Evolutionary conservation across 495 filamentous ascomycete genomes (phyloP).

Genomic region (Aspergillus diversus): DNA sequence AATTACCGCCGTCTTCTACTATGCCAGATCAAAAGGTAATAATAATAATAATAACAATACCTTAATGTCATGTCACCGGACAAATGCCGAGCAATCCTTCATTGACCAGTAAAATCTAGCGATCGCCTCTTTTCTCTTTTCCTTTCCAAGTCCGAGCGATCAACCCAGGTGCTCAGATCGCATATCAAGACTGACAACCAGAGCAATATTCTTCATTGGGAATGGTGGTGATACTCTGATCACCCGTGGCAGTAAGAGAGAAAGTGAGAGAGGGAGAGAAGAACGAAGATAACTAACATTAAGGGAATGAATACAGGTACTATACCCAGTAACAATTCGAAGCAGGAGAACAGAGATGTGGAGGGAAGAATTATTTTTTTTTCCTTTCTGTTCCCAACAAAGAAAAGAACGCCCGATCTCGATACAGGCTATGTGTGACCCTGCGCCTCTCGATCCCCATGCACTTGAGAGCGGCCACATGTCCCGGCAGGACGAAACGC

Average conservation of each 20-base stretch:
- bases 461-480: constrained; percentile 34
- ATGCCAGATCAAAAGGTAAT: constrained; percentile 1
- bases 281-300: background rate
- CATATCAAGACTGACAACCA: background rate
- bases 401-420: constrained; percentile 23
- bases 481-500: constrained; percentile 25
- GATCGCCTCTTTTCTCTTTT: constrained; percentile 7
- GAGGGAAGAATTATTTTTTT: background rate
- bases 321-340: background rate
- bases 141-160: constrained; percentile 7
- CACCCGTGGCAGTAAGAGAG: no score
- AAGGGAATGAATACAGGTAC: background rate
- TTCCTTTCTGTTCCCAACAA: background rate
- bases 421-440: constrained; percentile 19
- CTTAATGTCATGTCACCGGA: constrained; percentile 4
- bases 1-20: background rate
- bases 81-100: constrained; percentile 10
- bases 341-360: constrained; percentile 1
- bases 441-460: constrained; percentile 22
- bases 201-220: background rate
- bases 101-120: constrained; percentile 5
- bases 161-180: constrained; percentile 21
- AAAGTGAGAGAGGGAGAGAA: background rate
- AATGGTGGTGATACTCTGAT: background rate
- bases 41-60: background rate